phyloP scores from a whole-genome alignment of 257 asterid genomes.

The Petunia axillaris region DNA sequence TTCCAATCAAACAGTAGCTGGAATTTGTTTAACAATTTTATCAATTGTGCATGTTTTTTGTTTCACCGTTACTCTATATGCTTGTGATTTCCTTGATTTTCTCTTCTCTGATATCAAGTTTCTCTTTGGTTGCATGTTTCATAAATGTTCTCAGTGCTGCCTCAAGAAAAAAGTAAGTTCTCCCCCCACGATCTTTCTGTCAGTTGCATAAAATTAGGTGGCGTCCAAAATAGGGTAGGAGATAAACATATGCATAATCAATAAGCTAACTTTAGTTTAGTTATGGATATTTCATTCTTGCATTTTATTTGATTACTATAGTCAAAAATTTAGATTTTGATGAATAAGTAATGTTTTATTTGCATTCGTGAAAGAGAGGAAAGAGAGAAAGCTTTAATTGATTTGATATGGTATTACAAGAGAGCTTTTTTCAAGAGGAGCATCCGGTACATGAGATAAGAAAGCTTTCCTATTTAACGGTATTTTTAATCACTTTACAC shows the following conservation, averaged over 20 bases:
- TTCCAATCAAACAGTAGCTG: not conserved
- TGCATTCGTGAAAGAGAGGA: conserved; percentile 1
- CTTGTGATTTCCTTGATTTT: conserved; percentile 26
- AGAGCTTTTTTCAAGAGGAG: conserved; percentile 18
- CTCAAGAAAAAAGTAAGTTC: conserved; percentile 84
- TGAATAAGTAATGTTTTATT: not conserved
- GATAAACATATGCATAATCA: not conserved
- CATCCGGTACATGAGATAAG: not conserved
- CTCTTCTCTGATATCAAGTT: conserved; percentile 37
- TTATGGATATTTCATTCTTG: conserved; percentile 22
- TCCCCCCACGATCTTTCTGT: conserved; percentile 23
- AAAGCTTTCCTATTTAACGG: not conserved
- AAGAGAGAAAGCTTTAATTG: not conserved
- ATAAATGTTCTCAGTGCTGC: conserved; percentile 74
- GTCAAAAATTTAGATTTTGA: not conserved
- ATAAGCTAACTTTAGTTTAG: not conserved
- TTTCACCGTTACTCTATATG: not conserved
- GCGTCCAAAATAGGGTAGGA: not conserved
- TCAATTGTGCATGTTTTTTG: conserved; percentile 22
- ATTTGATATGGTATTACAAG: conserved; percentile 1
- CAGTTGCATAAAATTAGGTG: not conserved
- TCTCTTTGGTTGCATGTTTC: conserved; percentile 54
- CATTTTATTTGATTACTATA: not conserved
- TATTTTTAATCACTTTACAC: not conserved
- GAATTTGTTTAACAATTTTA: conserved; percentile 5